Conservation (phyloP, 179 eudicot species). For the Spinacia oleracea region DNA sequence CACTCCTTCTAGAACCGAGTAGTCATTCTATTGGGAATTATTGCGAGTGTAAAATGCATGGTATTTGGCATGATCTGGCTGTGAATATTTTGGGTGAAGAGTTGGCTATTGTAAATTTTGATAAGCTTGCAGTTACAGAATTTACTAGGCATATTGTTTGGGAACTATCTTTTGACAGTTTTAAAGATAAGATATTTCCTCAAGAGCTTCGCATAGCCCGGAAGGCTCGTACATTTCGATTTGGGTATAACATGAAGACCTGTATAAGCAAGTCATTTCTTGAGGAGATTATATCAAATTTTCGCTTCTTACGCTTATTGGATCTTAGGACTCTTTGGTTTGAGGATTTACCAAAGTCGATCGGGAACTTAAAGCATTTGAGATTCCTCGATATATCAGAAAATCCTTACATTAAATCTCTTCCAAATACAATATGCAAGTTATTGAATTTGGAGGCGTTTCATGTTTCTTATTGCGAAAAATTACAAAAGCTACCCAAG, state of each 20-base stretch:
- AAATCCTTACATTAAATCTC: constrained; percentile 28
- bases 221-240: constrained; percentile 33
- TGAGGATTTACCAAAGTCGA: constrained; percentile 42
- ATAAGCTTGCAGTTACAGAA: constrained; percentile 5
- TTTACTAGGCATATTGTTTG: constrained; percentile 33
- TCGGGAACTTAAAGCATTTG: constrained; percentile 44
- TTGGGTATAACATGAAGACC: constrained; percentile 8
- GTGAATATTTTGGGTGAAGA: constrained; percentile 33
- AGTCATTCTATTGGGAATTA: too few species aligned
- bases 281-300: too few species aligned
- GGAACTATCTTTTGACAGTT: too few species aligned
- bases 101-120: constrained; percentile 22
- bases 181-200: too few species aligned
- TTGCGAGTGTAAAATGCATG: constrained; percentile 35
- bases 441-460: constrained; percentile 44
- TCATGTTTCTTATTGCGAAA: constrained; percentile 32
- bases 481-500: constrained; percentile 36
- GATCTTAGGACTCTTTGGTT: constrained; percentile 22
- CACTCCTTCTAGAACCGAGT: constrained; percentile 36
- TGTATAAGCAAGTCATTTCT: constrained; percentile 29
- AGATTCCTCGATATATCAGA: constrained; percentile 36
- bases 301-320: constrained; percentile 32
- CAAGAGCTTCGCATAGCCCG: constrained; percentile 25
- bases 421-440: too few species aligned
- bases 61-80: constrained; percentile 49